Evolutionary conservation across 2,329 filamentous ascomycete species (phyloP).

Genomic region (Metarhizium sp.): DNA sequence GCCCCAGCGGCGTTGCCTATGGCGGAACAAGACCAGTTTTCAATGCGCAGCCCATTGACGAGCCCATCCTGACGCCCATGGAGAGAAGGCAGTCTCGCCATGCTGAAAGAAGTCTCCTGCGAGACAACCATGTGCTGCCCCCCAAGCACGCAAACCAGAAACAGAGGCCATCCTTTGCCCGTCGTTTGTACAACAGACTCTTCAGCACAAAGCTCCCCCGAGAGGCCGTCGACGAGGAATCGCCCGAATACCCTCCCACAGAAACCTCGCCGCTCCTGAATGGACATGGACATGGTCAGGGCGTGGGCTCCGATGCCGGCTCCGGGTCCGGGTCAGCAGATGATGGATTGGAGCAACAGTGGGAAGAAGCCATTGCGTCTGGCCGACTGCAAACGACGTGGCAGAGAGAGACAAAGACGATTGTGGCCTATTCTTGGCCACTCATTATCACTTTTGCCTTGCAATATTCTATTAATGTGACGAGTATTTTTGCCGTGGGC

Average conservation of each 20-base stretch:
- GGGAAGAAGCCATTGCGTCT: slow-evolving; percentile 75
- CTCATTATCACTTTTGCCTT: slow-evolving; percentile 64
- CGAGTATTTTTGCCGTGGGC: slow-evolving; percentile 70
- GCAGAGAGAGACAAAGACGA: slow-evolving; percentile 78
- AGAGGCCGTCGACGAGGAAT: slow-evolving; percentile 25
- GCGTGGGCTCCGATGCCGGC: slow-evolving; percentile 18
- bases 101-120: slow-evolving; percentile 50
- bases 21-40: slow-evolving; percentile 63
- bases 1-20: slow-evolving; percentile 67
- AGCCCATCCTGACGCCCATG: slow-evolving; percentile 39
- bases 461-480: slow-evolving; percentile 78
- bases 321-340: slow-evolving; percentile 41
- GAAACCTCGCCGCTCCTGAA: slow-evolving; percentile 34
- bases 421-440: slow-evolving; percentile 61
- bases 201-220: slow-evolving; percentile 48
- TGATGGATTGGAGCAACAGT: slow-evolving; percentile 53
- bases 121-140: slow-evolving; percentile 57
- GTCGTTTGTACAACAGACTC: slow-evolving; percentile 33
- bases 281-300: background rate
- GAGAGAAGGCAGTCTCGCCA: slow-evolving; percentile 48
- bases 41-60: slow-evolving; percentile 41
- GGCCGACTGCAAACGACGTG: slow-evolving; percentile 84
- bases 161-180: slow-evolving; percentile 23
- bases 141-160: slow-evolving; percentile 39
- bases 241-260: slow-evolving; percentile 19